phyloP scores from a whole-genome alignment of 2,329 filamentous ascomycete genomes.

The Paecilomyces niveus region DNA sequence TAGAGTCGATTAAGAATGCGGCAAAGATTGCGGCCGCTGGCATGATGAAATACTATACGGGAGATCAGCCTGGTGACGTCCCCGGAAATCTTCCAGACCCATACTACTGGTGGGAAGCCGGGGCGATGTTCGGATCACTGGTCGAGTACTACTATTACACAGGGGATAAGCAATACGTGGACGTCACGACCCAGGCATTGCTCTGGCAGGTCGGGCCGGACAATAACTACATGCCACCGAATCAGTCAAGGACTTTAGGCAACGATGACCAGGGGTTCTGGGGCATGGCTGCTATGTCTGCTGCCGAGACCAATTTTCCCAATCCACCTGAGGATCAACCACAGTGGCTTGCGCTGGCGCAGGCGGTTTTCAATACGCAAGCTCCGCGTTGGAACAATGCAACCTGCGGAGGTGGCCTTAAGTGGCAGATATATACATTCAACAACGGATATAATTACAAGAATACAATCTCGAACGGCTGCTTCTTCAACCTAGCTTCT shows the following conservation, averaged over 20 bases:
- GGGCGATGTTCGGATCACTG: slow-evolving; percentile 58
- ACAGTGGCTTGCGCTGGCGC: slow-evolving; percentile 70
- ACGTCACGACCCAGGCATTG: slow-evolving; percentile 59
- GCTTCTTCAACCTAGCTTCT: slow-evolving; percentile 49
- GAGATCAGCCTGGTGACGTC: slow-evolving; percentile 36
- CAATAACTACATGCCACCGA: slow-evolving; percentile 66
- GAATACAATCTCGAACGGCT: slow-evolving; percentile 47
- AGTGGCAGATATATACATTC: slow-evolving; percentile 73
- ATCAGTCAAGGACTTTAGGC: slow-evolving; percentile 28
- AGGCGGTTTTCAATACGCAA: slow-evolving; percentile 76
- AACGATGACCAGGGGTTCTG: slow-evolving; percentile 63
- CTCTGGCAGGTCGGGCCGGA: slow-evolving; percentile 64
- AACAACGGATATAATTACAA: slow-evolving; percentile 58
- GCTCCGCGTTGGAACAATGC: slow-evolving; percentile 60
- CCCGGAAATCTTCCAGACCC: slow-evolving; percentile 39
- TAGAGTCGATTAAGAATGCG: slow-evolving; percentile 37
- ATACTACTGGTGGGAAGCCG: slow-evolving; percentile 58
- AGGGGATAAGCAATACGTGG: slow-evolving; percentile 62
- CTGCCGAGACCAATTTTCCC: slow-evolving; percentile 66
- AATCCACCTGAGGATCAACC: slow-evolving; percentile 57
- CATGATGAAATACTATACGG: slow-evolving; percentile 35
- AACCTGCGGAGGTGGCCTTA: slow-evolving; percentile 65
- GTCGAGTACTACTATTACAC: slow-evolving; percentile 81
- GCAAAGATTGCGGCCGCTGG: slow-evolving; percentile 30
- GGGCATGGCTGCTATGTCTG: slow-evolving; percentile 68